These are phyloP conservation scores for Rhizopus stolonifer DNA, from an alignment of 371 early-diverging fungal species.

Conservation along the genomic window DNA sequence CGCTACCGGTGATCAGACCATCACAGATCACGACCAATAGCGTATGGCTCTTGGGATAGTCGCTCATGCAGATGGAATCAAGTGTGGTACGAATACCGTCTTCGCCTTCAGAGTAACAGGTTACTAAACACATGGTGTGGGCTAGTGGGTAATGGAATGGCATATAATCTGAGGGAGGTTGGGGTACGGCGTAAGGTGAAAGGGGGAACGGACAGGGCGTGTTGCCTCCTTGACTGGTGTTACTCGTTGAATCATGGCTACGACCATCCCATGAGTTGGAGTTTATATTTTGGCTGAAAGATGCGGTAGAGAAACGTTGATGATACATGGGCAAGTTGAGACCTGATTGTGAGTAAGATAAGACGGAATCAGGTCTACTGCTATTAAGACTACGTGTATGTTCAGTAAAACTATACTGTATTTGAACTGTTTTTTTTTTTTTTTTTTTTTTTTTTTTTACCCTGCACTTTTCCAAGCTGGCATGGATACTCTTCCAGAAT, in stretches of 20 bases:
- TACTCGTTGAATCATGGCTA: conserved; percentile 14
- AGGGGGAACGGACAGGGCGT: conserved; percentile 39
- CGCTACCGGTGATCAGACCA: conserved; percentile 80
- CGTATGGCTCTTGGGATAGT: conserved; percentile 87
- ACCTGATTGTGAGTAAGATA: conserved; percentile 7
- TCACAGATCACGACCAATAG: conserved; percentile 90
- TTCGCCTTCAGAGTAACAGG: conserved; percentile 92
- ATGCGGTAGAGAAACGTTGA: conserved; percentile 12
- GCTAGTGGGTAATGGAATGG: conserved; percentile 71
- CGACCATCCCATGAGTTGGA: conserved; percentile 24
- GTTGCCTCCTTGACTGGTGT: conserved; percentile 1
- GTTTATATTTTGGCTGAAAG: conserved; percentile 6
- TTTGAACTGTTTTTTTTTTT: not conserved
- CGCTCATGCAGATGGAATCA: conserved; percentile 90
- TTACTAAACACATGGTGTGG: conserved; percentile 76
- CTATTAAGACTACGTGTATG: not conserved
- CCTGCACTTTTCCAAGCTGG: conserved; percentile 37
- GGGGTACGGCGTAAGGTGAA: conserved; percentile 37
- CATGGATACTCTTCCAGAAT: conserved; percentile 29
- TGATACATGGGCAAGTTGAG: conserved; percentile 5
- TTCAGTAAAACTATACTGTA: not conserved
- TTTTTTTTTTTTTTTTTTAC: conserved; percentile 2
- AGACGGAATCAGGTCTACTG: conserved; percentile 9
- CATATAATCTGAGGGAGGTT: conserved; percentile 54
- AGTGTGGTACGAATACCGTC: conserved; percentile 91